A percentile compares a stretch with the other conserved stretches of the same genome.
phyloP scores from a whole-genome alignment of 495 filamentous ascomycete species.

The Penicillium simplicissimum region DNA sequence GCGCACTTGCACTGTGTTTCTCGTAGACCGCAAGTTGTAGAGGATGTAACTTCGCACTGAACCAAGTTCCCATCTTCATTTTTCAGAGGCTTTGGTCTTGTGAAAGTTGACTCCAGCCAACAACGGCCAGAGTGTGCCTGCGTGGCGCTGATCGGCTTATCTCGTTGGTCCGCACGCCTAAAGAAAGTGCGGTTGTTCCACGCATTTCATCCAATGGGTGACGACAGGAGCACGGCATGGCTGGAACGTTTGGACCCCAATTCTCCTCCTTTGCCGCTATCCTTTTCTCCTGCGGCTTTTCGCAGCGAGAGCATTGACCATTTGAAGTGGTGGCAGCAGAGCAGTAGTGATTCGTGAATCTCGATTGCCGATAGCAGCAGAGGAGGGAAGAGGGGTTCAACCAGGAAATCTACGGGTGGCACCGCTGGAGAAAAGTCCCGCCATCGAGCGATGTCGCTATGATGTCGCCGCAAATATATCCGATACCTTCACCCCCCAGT shows the following conservation, averaged over 20 bases:
- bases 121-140: neutral
- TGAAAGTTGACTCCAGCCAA: neutral
- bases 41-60: neutral
- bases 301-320: neutral
- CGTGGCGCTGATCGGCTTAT: neutral
- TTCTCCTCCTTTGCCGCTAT: neutral
- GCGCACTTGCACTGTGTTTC: neutral
- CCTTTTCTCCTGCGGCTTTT: neutral
- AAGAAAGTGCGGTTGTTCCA: conserved; percentile 9
- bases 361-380: neutral
- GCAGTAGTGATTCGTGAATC: neutral
- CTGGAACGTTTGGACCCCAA: conserved; percentile 4
- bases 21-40: neutral
- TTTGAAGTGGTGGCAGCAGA: neutral
- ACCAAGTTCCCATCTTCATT: neutral
- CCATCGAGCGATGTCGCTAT: neutral
- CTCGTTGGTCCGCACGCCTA: conserved; percentile 11
- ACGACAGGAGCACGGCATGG: conserved; percentile 21
- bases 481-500: neutral
- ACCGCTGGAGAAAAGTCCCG: neutral
- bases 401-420: neutral
- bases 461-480: neutral
- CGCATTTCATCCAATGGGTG: conserved; percentile 19
- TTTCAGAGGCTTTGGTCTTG: neutral
- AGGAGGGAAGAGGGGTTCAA: neutral